Conservation (phyloP, 495 filamentous ascomycete genomes). For the Patellaria atrata region DNA sequence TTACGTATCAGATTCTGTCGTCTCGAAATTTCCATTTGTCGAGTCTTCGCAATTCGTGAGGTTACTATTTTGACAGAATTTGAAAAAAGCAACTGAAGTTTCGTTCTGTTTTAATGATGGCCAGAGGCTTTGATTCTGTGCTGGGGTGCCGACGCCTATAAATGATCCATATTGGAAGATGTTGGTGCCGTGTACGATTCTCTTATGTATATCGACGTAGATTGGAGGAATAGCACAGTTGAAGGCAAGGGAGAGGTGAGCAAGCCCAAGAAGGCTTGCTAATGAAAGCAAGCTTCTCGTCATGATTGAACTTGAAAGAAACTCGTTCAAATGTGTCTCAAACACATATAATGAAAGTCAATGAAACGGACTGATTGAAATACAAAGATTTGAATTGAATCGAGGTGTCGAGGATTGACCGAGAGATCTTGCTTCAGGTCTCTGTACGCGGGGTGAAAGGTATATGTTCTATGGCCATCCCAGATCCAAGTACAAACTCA, state of each 20-base stretch:
- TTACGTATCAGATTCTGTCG: conserved; percentile 13
- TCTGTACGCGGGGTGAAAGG: too few relatives aligned
- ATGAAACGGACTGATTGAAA: too few relatives aligned
- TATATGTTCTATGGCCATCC: too few relatives aligned
- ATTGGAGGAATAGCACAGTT: conserved; percentile 24
- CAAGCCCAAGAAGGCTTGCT: too few relatives aligned
- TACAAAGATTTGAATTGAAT: too few relatives aligned
- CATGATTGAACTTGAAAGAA: too few relatives aligned
- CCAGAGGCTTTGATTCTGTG: conserved; percentile 26
- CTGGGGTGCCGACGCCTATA: conserved; percentile 21
- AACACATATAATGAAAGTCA: too few relatives aligned
- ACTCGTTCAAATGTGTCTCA: too few relatives aligned
- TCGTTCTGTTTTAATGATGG: conserved; percentile 23
- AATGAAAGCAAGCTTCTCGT: too few relatives aligned
- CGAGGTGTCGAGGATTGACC: too few relatives aligned
- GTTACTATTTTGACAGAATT: conserved; percentile 20
- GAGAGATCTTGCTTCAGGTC: too few relatives aligned
- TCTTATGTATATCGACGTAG: conserved; percentile 26
- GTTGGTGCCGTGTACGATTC: conserved; percentile 16
- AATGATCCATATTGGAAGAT: conserved; percentile 25
- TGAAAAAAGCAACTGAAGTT: conserved; percentile 14
- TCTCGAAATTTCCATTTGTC: conserved; percentile 18
- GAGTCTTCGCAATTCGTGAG: conserved; percentile 15
- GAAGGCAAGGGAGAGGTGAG: conserved; percentile 19
- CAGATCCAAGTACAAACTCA: too few relatives aligned